Evolutionary conservation across 768 basidiomycete genomes (phyloP), one percentile per base, ranked within the genome.

Genomic region (Naganishia friedmannii): DNA sequence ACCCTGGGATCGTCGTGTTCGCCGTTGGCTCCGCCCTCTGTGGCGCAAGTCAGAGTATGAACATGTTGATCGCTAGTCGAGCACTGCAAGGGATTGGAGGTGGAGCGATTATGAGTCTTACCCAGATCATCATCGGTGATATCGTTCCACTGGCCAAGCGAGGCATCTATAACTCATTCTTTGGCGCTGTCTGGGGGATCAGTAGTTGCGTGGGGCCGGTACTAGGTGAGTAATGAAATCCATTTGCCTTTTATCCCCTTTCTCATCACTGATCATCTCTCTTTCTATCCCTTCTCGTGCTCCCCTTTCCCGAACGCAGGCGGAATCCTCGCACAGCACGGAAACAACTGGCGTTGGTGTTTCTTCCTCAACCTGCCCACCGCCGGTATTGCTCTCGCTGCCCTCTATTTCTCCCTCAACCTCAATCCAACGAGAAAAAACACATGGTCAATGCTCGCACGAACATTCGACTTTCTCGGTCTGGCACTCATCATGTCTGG

Each of bases 131-230:
- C 69, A 68, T 72, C 51, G 66, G 69, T 53, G 92, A 94, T 79
- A 91, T 94, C 42, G 89, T 92, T 0, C 86, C 91, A 0, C 80
- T 94, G 45, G 83, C 87, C 82, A 88, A 91, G 72, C 89, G 91
- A 76, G 92, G 89, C 5, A 89, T 90, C 73, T 92, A 88, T 74
- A 86, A 86, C 31, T 91, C 72, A 17, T 77, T 74, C n/a, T 73
- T 82, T 63, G 80, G 86, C n/a, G 88, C 90, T 0, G 89, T 90
- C 0, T 93, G 89, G 88, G 92, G 91, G 5, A 85, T 86, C 65
- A 85, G 86, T 17, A 87, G 88, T 70, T 87, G 90, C 23, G 73
- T 89, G 15, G 90, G 92, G 0, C 92, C 92, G 2, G 83, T 96
- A 15, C 80, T 93, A 17, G 92, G 92, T 63, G n/a, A 69, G 92